A percentile compares a stretch with the other conserved stretches of the same genome.
These are phyloP conservation scores for Penicillium atrosanguineum DNA, from an alignment of 495 filamentous ascomycete species.

Conservation along the genomic window DNA sequence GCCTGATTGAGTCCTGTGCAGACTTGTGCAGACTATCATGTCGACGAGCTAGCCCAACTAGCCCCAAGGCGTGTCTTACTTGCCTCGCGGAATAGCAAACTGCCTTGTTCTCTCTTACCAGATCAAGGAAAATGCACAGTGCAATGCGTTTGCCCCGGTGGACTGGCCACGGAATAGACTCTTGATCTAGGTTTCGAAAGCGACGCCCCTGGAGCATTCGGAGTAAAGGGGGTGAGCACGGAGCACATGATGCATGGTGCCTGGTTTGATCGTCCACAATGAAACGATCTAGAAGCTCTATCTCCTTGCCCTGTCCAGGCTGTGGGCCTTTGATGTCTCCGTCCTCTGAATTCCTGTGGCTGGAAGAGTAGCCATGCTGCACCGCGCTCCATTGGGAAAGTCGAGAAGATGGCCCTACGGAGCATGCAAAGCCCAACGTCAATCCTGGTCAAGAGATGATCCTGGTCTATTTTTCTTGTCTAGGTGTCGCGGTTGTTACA, in stretches of 20 bases:
- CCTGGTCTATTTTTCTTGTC: background rate
- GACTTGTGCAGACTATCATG: background rate
- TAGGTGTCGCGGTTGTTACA: background rate
- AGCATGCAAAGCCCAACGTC: background rate
- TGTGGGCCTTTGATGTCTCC: conserved; percentile 9
- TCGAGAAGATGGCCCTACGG: background rate
- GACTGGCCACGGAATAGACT: conserved; percentile 9
- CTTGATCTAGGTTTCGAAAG: conserved; percentile 16
- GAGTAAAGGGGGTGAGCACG: conserved; percentile 11
- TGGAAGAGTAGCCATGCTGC: conserved; percentile 14
- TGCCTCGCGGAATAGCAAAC: background rate
- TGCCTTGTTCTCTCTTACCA: conserved; percentile 2
- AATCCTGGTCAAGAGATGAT: conserved; percentile 10
- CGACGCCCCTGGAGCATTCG: conserved; percentile 7
- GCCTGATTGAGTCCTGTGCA: background rate
- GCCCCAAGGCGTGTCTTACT: conserved; percentile 6
- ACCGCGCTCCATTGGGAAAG: conserved; percentile 12
- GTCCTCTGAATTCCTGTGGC: conserved; percentile 7
- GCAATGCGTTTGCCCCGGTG: background rate
- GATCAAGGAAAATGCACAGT: conserved; percentile 1
- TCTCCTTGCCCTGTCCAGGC: conserved; percentile 8
- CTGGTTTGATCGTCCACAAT: conserved; percentile 39
- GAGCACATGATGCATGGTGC: conserved; percentile 9
- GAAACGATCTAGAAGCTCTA: conserved; percentile 43
- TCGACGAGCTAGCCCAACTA: background rate